Conservation (phyloP, 2,329 filamentous ascomycete genomes). For the Ciborinia camelliae region DNA sequence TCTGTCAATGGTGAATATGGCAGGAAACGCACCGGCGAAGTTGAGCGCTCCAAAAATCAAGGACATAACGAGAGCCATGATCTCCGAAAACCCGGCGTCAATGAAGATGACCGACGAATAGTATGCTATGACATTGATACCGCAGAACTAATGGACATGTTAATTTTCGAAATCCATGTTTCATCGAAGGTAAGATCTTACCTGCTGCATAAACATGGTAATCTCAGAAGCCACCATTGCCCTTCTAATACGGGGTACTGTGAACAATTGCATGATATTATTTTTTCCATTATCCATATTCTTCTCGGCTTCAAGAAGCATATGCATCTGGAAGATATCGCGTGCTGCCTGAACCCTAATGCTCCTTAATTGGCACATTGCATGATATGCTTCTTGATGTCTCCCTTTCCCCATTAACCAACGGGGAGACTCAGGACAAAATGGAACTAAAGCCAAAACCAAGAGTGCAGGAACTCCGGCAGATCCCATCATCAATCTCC, state of each 20-base stretch:
- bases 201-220: constrained; percentile 61
- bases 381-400: constrained; percentile 46
- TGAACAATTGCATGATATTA: constrained; percentile 55
- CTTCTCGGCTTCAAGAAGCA: constrained; percentile 55
- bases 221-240: constrained; percentile 58
- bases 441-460: constrained; percentile 46
- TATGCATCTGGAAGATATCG: constrained; percentile 56
- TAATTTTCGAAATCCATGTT: neutral
- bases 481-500: constrained; percentile 65
- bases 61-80: constrained; percentile 54
- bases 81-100: constrained; percentile 49
- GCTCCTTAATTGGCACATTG: constrained; percentile 48
- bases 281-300: constrained; percentile 48
- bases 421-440: constrained; percentile 48
- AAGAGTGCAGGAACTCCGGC: constrained; percentile 60
- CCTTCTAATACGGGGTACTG: constrained; percentile 45
- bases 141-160: constrained; percentile 41
- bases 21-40: constrained; percentile 61
- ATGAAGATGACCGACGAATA: constrained; percentile 61
- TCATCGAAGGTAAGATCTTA: neutral
- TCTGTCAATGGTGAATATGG: constrained; percentile 64
- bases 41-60: constrained; percentile 64
- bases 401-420: constrained; percentile 50
- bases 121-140: constrained; percentile 55
- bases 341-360: constrained; percentile 53